Evolutionary conservation across 352 stramenopile species (phyloP).

Genomic region (Phytophthora lateralis): DNA sequence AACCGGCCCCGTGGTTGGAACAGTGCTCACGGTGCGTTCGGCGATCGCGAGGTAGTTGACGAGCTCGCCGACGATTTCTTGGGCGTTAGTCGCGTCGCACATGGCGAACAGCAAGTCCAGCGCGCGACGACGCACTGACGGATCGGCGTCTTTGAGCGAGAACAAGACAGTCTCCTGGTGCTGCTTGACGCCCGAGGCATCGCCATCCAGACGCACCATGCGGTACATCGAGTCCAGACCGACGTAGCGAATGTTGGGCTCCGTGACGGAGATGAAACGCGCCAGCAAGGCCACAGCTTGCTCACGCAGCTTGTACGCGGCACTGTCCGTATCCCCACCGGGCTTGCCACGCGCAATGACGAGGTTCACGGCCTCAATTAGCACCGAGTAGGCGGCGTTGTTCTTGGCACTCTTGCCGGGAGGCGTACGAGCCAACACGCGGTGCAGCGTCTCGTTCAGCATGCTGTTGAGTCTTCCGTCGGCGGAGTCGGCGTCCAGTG

Average conservation of each 20-base stretch:
- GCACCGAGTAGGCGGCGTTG: slow-evolving; percentile 96
- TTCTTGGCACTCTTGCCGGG: slow-evolving; percentile 91
- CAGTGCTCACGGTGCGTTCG: slow-evolving; percentile 71
- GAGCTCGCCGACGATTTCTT: slow-evolving; percentile 96
- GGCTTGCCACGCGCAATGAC: slow-evolving; percentile 94
- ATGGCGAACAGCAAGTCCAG: slow-evolving; percentile 98
- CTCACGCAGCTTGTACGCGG: slow-evolving; percentile 86
- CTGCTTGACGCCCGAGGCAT: slow-evolving; percentile 90
- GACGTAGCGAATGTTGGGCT: slow-evolving; percentile 98
- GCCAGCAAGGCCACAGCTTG: slow-evolving; percentile 94
- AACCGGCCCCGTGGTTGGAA: slow-evolving; percentile 25
- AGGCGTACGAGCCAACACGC: slow-evolving; percentile 91
- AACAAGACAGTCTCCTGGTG: slow-evolving; percentile 96
- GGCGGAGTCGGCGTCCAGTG: slow-evolving; percentile 53
- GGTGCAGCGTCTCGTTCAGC: slow-evolving; percentile 92
- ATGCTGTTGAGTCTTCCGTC: slow-evolving; percentile 48
- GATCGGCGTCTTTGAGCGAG: slow-evolving; percentile 97
- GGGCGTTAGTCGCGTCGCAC: slow-evolving; percentile 95
- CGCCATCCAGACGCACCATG: slow-evolving; percentile 90
- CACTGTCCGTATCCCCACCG: slow-evolving; percentile 33
- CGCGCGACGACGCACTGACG: slow-evolving; percentile 94
- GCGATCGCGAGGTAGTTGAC: slow-evolving; percentile 94
- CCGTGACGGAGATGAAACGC: slow-evolving; percentile 97
- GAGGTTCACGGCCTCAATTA: slow-evolving; percentile 98
- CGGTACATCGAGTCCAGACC: slow-evolving; percentile 97